Evolutionary conservation across 108 stramenopile species (phyloP).

Genomic region (Cyclotella kingstonii): DNA sequence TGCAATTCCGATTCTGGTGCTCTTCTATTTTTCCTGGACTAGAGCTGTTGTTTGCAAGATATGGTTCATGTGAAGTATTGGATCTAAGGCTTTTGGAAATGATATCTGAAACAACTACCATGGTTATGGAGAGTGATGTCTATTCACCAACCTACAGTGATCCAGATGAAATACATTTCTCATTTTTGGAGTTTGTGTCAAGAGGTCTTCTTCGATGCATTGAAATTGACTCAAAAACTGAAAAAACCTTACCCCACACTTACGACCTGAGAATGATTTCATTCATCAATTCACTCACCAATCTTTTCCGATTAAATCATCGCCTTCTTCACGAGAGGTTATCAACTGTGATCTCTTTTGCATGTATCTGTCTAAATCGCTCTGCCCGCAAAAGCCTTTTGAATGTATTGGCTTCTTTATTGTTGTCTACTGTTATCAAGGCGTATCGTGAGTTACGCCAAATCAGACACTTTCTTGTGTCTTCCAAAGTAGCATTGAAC

Average conservation of each 20-base stretch:
- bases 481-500: slow-evolving; percentile 17
- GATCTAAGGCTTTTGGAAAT: slow-evolving; percentile 14
- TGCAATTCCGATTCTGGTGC: slow-evolving; percentile 45
- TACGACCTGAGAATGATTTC: neutral
- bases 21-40: slow-evolving; percentile 14
- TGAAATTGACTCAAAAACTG: neutral
- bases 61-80: neutral
- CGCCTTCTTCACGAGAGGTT: slow-evolving; percentile 45
- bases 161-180: slow-evolving; percentile 38
- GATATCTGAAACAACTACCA: slow-evolving; percentile 28
- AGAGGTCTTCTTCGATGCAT: slow-evolving; percentile 10
- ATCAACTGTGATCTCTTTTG: slow-evolving; percentile 23
- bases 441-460: slow-evolving; percentile 58
- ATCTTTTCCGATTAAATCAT: slow-evolving; percentile 47
- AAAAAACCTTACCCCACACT: neutral
- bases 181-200: slow-evolving; percentile 47
- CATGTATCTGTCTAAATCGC: slow-evolving; percentile 12
- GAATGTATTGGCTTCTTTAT: slow-evolving; percentile 7
- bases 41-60: slow-evolving; percentile 3
- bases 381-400: neutral
- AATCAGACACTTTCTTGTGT: slow-evolving; percentile 45
- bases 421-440: slow-evolving; percentile 43
- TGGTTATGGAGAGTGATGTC: slow-evolving; percentile 57
- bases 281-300: slow-evolving; percentile 16
- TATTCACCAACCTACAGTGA: slow-evolving; percentile 68